Evolutionary conservation across 2,329 filamentous ascomycete genomes (phyloP), one percentile per base, ranked within the genome.

Genomic region (Talaromyces verruculosus): DNA sequence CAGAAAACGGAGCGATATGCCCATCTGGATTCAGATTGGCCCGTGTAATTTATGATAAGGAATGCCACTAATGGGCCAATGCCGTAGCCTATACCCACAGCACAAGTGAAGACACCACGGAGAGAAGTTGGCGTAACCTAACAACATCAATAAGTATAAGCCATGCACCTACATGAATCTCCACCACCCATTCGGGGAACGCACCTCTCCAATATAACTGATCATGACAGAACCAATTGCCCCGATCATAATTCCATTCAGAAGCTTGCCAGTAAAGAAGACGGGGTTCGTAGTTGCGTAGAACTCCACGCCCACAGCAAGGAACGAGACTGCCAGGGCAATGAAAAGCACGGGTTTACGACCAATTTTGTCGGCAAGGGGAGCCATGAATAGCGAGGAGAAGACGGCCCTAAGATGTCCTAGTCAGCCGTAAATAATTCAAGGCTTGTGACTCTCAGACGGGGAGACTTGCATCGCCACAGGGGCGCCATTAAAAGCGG

Each of bases 141-240:
- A 4, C 2, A 33, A 33, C 33, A 43, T n/a, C 39, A 43, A 43
- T 43, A n/a, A 43, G 39, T 17, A 43, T 43, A n/a, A 43, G 39
- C 39, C 17, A 43, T 43, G 15, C 2, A 15, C 6, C 39, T 37
- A 37, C 17, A 3, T 43, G 5, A n/a, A 43, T n/a, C 6, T 43
- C 11, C 17, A 17, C 15, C 5, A 43, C 39, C 17, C 17, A 13
- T 25, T 51, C 47, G 22, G 19, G 47, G 13, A 51, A 25, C 25
- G 15, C n/a, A 51, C 47, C 19, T 51, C 47, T 22, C 47, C 47
- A 51, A 51, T 51, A 30, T 51, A 51, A 51, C 47, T 51, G 19
- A 51, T 51, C 47, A 51, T 51, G 47, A 51, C 47, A 15, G 47
- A 51, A 15, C 47, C 47, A 51, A 51, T 51, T 30, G 47, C 47